These are phyloP conservation scores for Hortiboletus campestris DNA, from an alignment of 768 basidiomycete species.

Conservation along the genomic window DNA sequence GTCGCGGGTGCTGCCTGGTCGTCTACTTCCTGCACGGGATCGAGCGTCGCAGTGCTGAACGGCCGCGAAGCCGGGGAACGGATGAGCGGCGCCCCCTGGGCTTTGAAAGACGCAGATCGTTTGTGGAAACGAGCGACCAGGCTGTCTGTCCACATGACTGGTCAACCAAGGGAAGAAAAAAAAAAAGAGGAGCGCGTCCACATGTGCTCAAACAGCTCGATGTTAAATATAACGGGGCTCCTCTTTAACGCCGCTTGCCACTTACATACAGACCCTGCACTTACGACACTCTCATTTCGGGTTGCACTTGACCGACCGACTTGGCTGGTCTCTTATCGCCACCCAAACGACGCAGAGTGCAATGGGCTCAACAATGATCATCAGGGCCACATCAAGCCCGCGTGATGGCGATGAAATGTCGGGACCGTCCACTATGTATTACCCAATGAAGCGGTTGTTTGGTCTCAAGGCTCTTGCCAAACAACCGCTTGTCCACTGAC, in stretches of 20 bases:
- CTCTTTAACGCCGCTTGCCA: background rate
- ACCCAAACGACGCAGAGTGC: too few relatives aligned
- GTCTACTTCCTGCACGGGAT: slow-evolving; percentile 10
- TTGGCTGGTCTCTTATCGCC: too few relatives aligned
- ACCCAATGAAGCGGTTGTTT: background rate
- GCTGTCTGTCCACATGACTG: slow-evolving; percentile 13
- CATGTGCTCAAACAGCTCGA: slow-evolving; percentile 7
- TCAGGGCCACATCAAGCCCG: too few relatives aligned
- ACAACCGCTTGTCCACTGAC: slow-evolving; percentile 2
- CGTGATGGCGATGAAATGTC: too few relatives aligned
- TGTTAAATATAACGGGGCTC: background rate
- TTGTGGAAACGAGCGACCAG: slow-evolving; percentile 15
- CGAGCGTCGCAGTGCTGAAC: slow-evolving; percentile 4
- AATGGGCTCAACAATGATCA: too few relatives aligned
- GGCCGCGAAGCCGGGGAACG: slow-evolving; percentile 1
- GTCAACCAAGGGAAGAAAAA: background rate
- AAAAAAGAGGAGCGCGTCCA: background rate
- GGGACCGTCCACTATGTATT: too few relatives aligned
- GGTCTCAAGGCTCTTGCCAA: background rate
- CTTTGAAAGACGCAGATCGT: background rate
- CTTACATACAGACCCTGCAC: too few relatives aligned
- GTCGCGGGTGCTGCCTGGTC: background rate
- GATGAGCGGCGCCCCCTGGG: slow-evolving; percentile 19
- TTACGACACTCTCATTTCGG: too few relatives aligned
- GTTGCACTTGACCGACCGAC: too few relatives aligned